Percentiles rank a stretch among this genome's conserved stretches.
phyloP scores from a whole-genome alignment of 768 basidiomycete species.

The Cytidiella melzeri region DNA sequence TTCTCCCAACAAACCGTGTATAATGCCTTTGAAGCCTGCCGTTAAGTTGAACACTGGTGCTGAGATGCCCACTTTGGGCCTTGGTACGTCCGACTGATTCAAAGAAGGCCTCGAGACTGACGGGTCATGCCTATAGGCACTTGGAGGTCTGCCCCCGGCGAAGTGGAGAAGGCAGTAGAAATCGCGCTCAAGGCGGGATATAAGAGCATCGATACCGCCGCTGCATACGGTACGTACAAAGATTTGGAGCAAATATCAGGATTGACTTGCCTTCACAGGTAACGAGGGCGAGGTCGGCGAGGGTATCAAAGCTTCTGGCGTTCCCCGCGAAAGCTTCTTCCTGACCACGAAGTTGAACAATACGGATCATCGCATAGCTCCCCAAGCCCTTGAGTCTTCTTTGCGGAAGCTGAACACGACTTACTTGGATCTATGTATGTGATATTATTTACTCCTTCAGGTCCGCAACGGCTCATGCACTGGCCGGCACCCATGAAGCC shows the following conservation, averaged over 20 bases:
- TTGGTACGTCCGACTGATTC: slow-evolving; percentile 37
- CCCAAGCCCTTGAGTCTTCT: slow-evolving; percentile 61
- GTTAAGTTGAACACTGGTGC: slow-evolving; percentile 69
- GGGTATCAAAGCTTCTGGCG: slow-evolving; percentile 71
- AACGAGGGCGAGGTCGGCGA: slow-evolving; percentile 81
- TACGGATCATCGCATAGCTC: slow-evolving; percentile 51
- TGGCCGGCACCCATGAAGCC: slow-evolving; percentile 79
- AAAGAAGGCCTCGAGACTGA: no score
- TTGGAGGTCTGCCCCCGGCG: slow-evolving; percentile 69
- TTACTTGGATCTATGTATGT: slow-evolving; percentile 75
- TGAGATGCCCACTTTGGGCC: slow-evolving; percentile 68
- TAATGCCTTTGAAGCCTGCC: slow-evolving; percentile 42
- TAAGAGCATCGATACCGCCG: slow-evolving; percentile 64
- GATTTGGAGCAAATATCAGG: no score
- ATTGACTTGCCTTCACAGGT: slow-evolving; percentile 15
- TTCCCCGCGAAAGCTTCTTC: slow-evolving; percentile 70
- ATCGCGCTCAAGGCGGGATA: slow-evolving; percentile 72
- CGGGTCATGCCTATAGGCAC: slow-evolving; percentile 50
- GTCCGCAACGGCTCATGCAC: slow-evolving; percentile 55
- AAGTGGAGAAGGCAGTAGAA: slow-evolving; percentile 69
- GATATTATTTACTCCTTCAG: neutral
- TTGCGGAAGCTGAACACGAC: slow-evolving; percentile 61
- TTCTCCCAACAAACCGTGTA: neutral
- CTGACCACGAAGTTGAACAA: slow-evolving; percentile 72
- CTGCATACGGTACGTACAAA: slow-evolving; percentile 46